A percentile compares a stretch with the other conserved stretches of the same genome.
Evolutionary conservation across 2,329 filamentous ascomycete genomes (phyloP).

Genomic region (Lasiodiplodia sp.): DNA sequence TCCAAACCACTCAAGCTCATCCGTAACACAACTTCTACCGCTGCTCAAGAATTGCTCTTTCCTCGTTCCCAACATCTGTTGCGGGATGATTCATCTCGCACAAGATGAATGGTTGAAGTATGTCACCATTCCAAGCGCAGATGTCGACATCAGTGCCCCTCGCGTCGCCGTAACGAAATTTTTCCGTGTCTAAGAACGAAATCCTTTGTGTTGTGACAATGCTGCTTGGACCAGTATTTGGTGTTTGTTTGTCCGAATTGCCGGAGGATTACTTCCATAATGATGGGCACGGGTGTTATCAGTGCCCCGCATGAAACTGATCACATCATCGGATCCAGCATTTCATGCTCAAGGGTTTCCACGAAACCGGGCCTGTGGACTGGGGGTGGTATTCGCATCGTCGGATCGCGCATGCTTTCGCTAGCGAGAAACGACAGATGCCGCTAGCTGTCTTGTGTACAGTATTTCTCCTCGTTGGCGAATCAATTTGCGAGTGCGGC

Average conservation of each 20-base stretch:
- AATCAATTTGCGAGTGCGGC: not conserved
- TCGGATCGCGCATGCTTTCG: not conserved
- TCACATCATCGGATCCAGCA: not conserved
- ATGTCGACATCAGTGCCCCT: not conserved
- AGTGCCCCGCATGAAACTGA: not conserved
- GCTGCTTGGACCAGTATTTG: not conserved
- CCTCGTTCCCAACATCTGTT: not conserved
- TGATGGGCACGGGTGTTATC: not conserved
- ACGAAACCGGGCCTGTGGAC: not conserved
- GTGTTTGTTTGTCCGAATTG: not conserved
- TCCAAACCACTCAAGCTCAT: not conserved
- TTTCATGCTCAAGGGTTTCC: not conserved
- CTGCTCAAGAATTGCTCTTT: not conserved
- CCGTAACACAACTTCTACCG: not conserved
- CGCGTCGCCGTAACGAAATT: not conserved
- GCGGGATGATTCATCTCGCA: not conserved
- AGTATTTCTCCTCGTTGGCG: not conserved
- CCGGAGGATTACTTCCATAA: not conserved
- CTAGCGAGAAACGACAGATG: not conserved
- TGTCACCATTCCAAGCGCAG: not conserved
- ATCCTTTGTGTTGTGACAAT: not conserved
- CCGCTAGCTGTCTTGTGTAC: not conserved
- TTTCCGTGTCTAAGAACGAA: not conserved
- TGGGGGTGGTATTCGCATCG: not conserved
- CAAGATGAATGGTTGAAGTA: not conserved